These are phyloP conservation scores for Jaltomata sinuosa DNA, from an alignment of 257 asterid genomes.

Conservation along the genomic window DNA sequence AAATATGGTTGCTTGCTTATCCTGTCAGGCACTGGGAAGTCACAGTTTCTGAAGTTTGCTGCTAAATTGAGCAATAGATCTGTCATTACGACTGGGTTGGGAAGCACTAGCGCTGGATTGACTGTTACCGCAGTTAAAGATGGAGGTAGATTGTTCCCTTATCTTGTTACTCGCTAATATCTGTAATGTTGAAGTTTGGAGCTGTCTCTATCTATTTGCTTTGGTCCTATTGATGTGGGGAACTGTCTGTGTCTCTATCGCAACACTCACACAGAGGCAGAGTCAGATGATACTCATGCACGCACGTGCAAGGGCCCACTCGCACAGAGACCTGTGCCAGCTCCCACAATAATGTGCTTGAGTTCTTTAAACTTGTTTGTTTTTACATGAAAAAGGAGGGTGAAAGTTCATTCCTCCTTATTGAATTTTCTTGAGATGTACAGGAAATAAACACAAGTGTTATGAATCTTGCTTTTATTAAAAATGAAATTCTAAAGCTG, in stretches of 20 bases:
- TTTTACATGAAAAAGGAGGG: not conserved
- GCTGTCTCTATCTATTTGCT: not conserved
- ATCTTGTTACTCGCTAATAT: not conserved
- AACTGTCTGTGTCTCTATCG: not conserved
- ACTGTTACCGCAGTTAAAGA: slow-evolving; percentile 99
- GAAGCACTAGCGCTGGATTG: slow-evolving; percentile 98
- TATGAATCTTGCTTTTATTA: not conserved
- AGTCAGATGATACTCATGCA: not conserved
- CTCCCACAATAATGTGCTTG: not conserved
- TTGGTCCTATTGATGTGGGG: not conserved
- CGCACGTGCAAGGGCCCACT: not conserved
- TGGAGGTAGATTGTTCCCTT: slow-evolving; percentile 54
- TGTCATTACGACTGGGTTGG: slow-evolving; percentile 92
- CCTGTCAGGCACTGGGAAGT: slow-evolving; percentile 85
- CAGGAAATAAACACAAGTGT: not conserved
- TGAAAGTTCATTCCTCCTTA: not conserved
- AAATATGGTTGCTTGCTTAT: slow-evolving; percentile 4
- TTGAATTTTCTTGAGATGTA: not conserved
- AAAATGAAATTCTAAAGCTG: not conserved
- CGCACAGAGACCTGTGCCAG: not conserved
- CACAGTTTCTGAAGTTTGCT: slow-evolving; percentile 93
- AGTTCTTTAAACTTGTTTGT: not conserved
- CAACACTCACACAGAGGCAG: not conserved
- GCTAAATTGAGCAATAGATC: slow-evolving; percentile 95
- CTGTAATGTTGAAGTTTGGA: not conserved